Conservation (phyloP, 2,329 filamentous ascomycete genomes). For the Alternaria sp. region DNA sequence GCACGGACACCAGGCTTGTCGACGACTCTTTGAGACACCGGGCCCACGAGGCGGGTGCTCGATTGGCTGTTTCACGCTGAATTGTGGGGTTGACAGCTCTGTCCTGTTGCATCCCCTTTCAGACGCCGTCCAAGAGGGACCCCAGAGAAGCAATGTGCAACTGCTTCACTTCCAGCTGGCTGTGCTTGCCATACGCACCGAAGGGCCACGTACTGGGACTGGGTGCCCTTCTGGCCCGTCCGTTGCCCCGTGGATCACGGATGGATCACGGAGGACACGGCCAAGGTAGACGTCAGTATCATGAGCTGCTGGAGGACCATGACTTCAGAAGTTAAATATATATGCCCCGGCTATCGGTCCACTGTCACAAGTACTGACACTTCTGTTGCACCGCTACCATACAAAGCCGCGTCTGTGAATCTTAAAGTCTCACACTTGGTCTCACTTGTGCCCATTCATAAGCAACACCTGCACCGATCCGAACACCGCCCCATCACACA, state of each 20-base stretch:
- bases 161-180: constrained; percentile 47
- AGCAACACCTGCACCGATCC: constrained; percentile 20
- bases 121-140: constrained; percentile 40
- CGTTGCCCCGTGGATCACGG: constrained; percentile 41
- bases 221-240: constrained; percentile 44
- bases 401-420: constrained; percentile 22
- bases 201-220: constrained; percentile 47
- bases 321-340: constrained; percentile 29
- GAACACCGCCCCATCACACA: constrained; percentile 12
- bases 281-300: constrained; percentile 24
- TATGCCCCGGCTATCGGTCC: constrained; percentile 30
- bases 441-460: constrained; percentile 28
- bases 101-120: constrained; percentile 41
- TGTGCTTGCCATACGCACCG: constrained; percentile 36
- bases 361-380: constrained; percentile 34
- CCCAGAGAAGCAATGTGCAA: constrained; percentile 35
- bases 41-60: constrained; percentile 39
- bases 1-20: constrained; percentile 31
- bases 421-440: constrained; percentile 37
- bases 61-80: constrained; percentile 39
- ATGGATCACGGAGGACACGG: constrained; percentile 35
- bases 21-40: constrained; percentile 44
- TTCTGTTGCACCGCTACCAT: constrained; percentile 29
- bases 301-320: constrained; percentile 23
- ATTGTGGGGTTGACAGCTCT: constrained; percentile 31